phyloP scores from a whole-genome alignment of 1,284 basidiomycete genomes.

The Apiotrichum domesticum region DNA sequence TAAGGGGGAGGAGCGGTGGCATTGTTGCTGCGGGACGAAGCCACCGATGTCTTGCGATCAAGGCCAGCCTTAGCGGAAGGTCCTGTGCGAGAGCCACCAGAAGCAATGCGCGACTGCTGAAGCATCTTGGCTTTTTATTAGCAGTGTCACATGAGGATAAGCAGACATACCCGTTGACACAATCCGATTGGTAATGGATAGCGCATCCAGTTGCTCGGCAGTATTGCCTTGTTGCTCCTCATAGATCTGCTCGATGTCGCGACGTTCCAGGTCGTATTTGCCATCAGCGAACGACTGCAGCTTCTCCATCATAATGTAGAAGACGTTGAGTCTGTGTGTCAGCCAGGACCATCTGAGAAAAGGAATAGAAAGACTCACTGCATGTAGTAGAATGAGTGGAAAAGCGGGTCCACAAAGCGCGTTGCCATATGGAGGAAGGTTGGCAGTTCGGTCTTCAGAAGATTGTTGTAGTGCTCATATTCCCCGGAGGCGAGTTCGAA shows the following conservation, averaged over 20 bases:
- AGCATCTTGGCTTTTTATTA: constrained; percentile 25
- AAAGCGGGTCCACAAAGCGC: constrained; percentile 89
- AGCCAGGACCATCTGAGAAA: not conserved
- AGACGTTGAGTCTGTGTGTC: constrained; percentile 71
- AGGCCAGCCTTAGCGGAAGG: constrained; percentile 41
- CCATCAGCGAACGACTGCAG: constrained; percentile 78
- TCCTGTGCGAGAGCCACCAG: constrained; percentile 31
- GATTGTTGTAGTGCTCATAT: constrained; percentile 92
- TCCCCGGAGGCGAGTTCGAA: constrained; percentile 91
- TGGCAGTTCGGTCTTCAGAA: constrained; percentile 88
- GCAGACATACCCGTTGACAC: constrained; percentile 65
- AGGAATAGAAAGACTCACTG: constrained; percentile 59
- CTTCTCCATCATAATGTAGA: constrained; percentile 89
- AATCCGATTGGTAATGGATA: constrained; percentile 72
- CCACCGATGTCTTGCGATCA: constrained; percentile 44
- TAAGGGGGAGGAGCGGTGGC: constrained; percentile 45
- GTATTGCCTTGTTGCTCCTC: constrained; percentile 73
- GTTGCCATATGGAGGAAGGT: constrained; percentile 81
- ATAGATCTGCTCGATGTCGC: constrained; percentile 72
- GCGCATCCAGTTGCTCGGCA: constrained; percentile 64
- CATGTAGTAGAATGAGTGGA: constrained; percentile 99
- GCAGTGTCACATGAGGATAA: not conserved
- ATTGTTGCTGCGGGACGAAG: constrained; percentile 41
- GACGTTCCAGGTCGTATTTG: constrained; percentile 68
- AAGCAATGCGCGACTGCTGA: constrained; percentile 11